Evolutionary conservation across 129 eudicot species (phyloP), one percentile per base, ranked within the genome.

Genomic region (Tagetes patula): DNA sequence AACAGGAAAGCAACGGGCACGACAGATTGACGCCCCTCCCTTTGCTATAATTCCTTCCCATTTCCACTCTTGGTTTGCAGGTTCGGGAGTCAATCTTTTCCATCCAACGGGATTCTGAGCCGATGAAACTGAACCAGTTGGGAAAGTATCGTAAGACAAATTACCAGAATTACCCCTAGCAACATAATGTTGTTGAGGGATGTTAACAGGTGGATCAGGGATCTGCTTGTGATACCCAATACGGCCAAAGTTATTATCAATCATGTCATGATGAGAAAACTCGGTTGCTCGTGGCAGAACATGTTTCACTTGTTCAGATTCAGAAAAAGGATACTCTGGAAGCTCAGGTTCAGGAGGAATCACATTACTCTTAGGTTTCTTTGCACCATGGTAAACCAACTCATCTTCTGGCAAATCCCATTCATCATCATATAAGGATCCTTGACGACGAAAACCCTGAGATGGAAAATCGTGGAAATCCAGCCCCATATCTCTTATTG

Each of bases 21-120:
- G 98, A 69, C 98, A 94, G 69, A 94, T 87, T 7, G 97, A 68
- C 36, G 86, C 86, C 63, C 98, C 98, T 56, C 96, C 97, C 80
- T 94, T 94, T 8, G 97, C 96, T 37, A 94, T 90, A 50, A 86
- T 76, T 34, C 98, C 98, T 80, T 90, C 96, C 98, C 98, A 94
- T 75, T 84, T 93, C 96, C 96, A 93, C 62, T 80, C 91, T n/a
- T 75, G 80, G 65, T 69, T 83, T 48, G 77, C 70, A 77, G 95
- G 53, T 61, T 92, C 98, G 50, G 91, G 85, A 70, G 89, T 83
- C 40, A 54, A 52, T 69, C 80, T 82, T 72, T 85, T 89, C 86
- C 84, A 67, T 39, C 84, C 95, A 54, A 34, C 75, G 3, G 80
- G 79, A 13, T 79, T 77, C 69, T 85, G 70, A 74, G 89, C 81